phyloP scores from a whole-genome alignment of 2,329 filamentous ascomycete genomes.

The Sphaerulina vaccinii region DNA sequence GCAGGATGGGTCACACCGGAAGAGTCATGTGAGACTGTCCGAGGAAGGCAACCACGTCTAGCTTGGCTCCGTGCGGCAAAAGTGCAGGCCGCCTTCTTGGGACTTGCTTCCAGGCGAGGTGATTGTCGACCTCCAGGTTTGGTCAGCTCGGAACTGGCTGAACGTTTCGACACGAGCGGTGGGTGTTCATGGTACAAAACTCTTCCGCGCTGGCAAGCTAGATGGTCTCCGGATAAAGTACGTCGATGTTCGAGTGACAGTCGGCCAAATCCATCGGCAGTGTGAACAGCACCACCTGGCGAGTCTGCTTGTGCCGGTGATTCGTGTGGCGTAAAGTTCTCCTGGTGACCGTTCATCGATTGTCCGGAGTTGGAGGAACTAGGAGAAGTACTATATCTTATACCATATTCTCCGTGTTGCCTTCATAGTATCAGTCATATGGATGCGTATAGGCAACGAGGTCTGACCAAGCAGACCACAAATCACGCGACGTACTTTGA shows the following conservation, averaged over 20 bases:
- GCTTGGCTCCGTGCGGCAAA: not conserved
- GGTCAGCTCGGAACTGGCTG: slow-evolving; percentile 6
- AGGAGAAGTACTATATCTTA: no score
- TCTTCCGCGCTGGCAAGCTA: not conserved
- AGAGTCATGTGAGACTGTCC: not conserved
- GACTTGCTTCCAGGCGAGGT: not conserved
- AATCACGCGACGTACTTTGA: slow-evolving; percentile 2
- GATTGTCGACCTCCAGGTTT: slow-evolving; percentile 8
- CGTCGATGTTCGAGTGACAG: slow-evolving; percentile 6
- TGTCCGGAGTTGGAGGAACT: slow-evolving; percentile 14
- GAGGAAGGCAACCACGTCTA: not conserved
- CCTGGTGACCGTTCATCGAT: slow-evolving; percentile 19
- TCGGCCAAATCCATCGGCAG: slow-evolving; percentile 1
- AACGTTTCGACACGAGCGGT: slow-evolving; percentile 7
- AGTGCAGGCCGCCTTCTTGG: not conserved
- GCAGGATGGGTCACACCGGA: not conserved
- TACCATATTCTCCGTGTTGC: no score
- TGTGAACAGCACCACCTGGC: not conserved
- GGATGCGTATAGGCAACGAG: not conserved
- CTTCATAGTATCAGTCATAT: no score
- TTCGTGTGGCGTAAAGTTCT: slow-evolving; percentile 19
- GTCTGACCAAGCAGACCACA: not conserved
- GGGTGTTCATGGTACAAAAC: not conserved
- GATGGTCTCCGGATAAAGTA: not conserved
- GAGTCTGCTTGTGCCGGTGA: slow-evolving; percentile 13